These are phyloP conservation scores for Aspergillus hortae DNA, from an alignment of 2,329 filamentous ascomycete species.

Conservation along the genomic window DNA sequence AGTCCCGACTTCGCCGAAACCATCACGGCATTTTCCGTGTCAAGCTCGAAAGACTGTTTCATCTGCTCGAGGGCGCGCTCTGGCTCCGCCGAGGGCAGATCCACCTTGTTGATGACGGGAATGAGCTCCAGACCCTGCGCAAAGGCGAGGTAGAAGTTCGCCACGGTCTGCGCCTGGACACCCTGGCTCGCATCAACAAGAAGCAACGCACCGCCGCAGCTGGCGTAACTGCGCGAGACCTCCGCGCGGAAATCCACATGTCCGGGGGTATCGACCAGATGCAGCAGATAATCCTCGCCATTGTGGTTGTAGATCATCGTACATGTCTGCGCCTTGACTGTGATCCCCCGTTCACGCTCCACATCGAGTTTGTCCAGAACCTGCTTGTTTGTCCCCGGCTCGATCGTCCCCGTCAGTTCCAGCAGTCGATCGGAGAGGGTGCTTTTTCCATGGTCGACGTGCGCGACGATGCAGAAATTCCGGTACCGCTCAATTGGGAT, in stretches of 20 bases:
- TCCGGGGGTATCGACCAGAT: slow-evolving; percentile 93
- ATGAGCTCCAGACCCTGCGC: slow-evolving; percentile 82
- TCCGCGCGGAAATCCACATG: slow-evolving; percentile 98
- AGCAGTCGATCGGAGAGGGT: slow-evolving; percentile 89
- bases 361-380: slow-evolving; percentile 96
- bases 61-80: slow-evolving; percentile 82
- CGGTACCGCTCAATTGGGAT: slow-evolving; percentile 59
- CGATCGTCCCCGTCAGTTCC: slow-evolving; percentile 90
- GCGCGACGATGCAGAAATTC: slow-evolving; percentile 98
- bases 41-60: slow-evolving; percentile 79
- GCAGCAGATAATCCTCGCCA: slow-evolving; percentile 84
- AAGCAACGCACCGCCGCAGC: slow-evolving; percentile 86
- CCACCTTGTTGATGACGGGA: slow-evolving; percentile 95
- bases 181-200: slow-evolving; percentile 96
- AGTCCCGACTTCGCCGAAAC: slow-evolving; percentile 93
- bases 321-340: slow-evolving; percentile 97
- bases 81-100: slow-evolving; percentile 86
- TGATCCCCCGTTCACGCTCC: slow-evolving; percentile 92
- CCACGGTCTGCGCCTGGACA: slow-evolving; percentile 95
- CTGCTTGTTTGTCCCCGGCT: slow-evolving; percentile 84
- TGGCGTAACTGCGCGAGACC: slow-evolving; percentile 92
- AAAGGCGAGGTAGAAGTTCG: slow-evolving; percentile 97
- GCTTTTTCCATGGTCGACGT: slow-evolving; percentile 98
- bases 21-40: slow-evolving; percentile 67
- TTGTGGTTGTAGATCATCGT: slow-evolving; percentile 92